Base-by-base conservation (phyloP, 805 yeast genomes). In the Metschnikowia amazonensis region DNA sequence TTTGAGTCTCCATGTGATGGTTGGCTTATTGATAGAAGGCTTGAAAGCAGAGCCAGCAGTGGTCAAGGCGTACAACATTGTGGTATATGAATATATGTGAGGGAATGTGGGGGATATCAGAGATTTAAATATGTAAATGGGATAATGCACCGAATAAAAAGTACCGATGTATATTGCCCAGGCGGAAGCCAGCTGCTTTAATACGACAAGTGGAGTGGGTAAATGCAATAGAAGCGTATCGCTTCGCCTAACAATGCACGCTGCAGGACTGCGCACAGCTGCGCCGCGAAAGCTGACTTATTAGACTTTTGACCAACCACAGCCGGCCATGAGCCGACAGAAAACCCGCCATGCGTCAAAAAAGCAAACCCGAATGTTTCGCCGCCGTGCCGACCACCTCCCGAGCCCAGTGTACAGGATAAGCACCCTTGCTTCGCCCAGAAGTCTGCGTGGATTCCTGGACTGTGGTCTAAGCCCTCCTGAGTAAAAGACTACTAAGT, bases 1-100 rank as follows among this genome's bases (percentile, higher is more conserved):
- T 44, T 54, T 57, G 47, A 69, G 60, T 52, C 72, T 59, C 71
- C 73, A 66, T 9, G 72, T 60, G 51, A 56, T 60, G 36, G 56
- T 45, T 10, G 66, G 66, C 46, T 53, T 64, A 47, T 57, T 60
- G 34, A 65, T 44, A 7, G 72, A 64, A 8, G 72, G 71, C 51
- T 59, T 63, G 58, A 68, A 69, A 8, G 69, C 66, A 5, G 73
- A 66, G n/a, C 67, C 69, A 4, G 66, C 64, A 7, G 65, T 62
- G 43, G 69, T 56, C 48, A 67, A 60, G 20, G 66, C 66, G 51
- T 40, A 56, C 44, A 62, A 55, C 66, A 62, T 62, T 11, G 23
- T 38, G 10, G 21, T 17, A 17, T 16, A 13, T 16, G 29, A 11
- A 21, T 8, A 20, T 20, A 23, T 21, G 10, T 8, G 11, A n/a